Evolutionary conservation across 2,329 filamentous ascomycete species (phyloP).

Genomic region (Botrytis sinoallii): DNA sequence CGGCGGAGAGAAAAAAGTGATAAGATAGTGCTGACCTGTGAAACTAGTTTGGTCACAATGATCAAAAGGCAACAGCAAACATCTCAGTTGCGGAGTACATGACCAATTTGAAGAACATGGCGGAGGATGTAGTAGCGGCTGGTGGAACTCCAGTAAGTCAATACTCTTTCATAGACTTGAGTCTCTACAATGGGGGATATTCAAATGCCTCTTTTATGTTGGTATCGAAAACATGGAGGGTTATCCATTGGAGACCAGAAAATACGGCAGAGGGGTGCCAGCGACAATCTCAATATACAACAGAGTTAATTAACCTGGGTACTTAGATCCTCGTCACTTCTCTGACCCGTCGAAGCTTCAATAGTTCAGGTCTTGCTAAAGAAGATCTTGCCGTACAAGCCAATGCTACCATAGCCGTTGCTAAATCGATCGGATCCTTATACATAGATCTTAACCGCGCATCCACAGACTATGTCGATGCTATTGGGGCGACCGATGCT

Average conservation of each 20-base stretch:
- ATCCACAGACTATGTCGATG: slow-evolving; percentile 45
- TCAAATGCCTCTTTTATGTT: background rate
- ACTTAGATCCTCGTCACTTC: slow-evolving; percentile 48
- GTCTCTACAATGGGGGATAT: background rate
- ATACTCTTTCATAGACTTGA: background rate
- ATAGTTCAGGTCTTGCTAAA: slow-evolving; percentile 40
- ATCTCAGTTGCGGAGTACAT: slow-evolving; percentile 43
- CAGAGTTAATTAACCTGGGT: slow-evolving; percentile 18
- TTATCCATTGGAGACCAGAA: background rate
- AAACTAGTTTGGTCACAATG: slow-evolving; percentile 49
- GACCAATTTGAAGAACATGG: slow-evolving; percentile 43
- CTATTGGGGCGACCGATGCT: slow-evolving; percentile 43
- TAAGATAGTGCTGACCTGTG: background rate
- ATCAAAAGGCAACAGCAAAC: slow-evolving; percentile 46
- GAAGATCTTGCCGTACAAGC: slow-evolving; percentile 43
- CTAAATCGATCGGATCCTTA: slow-evolving; percentile 34
- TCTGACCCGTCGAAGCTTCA: slow-evolving; percentile 45
- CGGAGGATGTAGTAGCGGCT: slow-evolving; percentile 33
- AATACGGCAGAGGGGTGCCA: background rate
- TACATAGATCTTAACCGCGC: slow-evolving; percentile 47
- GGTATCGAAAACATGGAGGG: background rate
- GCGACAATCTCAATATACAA: background rate
- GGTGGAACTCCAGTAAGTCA: slow-evolving; percentile 35
- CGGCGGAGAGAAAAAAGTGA: background rate
- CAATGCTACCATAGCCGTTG: slow-evolving; percentile 42